Evolutionary conservation across 495 filamentous ascomycete genomes (phyloP), one percentile per base, ranked within the genome.

Genomic region (Penicillium coprophilum): DNA sequence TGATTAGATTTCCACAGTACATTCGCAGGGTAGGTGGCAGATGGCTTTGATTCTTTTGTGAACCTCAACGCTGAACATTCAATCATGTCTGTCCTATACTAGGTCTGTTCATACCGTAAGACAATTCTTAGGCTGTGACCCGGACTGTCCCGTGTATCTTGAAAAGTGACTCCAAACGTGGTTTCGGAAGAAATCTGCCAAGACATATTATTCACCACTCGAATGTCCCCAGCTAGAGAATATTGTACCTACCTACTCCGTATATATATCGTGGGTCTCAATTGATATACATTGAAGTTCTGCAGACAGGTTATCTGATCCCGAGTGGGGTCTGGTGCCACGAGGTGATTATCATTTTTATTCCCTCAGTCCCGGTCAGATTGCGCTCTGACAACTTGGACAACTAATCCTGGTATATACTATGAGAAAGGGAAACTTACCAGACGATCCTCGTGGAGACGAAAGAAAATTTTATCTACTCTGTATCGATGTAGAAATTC

Each of bases 221-320:
- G 20, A 30, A 53, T 17, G 31, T 11, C 19, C 41, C 30, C 4
- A 6, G 24, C 24, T 5, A 27, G 3, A 27, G 3, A 5, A 4
- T 5, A 27, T 6, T 27, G 24, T 27, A 27, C 3, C 4, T 27
- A 27, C 24, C 24, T 27, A 27, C 24, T n/a, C n/a, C n/a, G 7
- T 24, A 24, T 24, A 24, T 27, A 4, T 7, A n/a, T n/a, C n/a
- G n/a, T n/a, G n/a, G n/a, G n/a, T n/a, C n/a, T n/a, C n/a, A n/a
- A n/a, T n/a, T n/a, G n/a, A n/a, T 24, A 24, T 24, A 24, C 7
- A 4, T 7, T 31, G 6, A 20, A 32, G 23, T 40, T 48, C 45
- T 49, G 44, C 45, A 40, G 23, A 34, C 5, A 39, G 28, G 17
- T 49, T 56, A 56, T 56, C 53, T 56, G 53, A 56, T 56, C 53